Conservation (phyloP, 2,329 filamentous ascomycete genomes). For the Orbilia quercus region DNA sequence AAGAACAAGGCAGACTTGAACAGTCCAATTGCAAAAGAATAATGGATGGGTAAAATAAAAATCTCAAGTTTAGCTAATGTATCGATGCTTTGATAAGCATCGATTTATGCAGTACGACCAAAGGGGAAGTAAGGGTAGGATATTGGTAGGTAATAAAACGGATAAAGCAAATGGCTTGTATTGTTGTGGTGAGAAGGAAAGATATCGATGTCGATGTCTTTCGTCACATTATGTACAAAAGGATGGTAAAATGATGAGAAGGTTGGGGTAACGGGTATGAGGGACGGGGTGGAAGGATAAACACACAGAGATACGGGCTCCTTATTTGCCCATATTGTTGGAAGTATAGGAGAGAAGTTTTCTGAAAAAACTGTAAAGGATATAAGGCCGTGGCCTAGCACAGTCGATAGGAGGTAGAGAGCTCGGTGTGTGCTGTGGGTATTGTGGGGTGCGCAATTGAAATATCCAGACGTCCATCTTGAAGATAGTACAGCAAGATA, state of each 20-base stretch:
- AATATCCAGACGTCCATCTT: not conserved
- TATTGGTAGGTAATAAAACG: no score
- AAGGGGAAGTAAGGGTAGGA: not conserved
- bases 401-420: not conserved
- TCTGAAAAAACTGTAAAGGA: not conserved
- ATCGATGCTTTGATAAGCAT: not conserved
- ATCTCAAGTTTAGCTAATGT: not conserved
- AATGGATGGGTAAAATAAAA: not conserved
- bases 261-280: not conserved
- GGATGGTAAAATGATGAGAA: not conserved
- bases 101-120: slow-evolving; percentile 3
- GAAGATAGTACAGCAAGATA: not conserved
- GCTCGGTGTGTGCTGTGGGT: not conserved
- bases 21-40: no score
- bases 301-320: slow-evolving; percentile 30
- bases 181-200: slow-evolving; percentile 19
- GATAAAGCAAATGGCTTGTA: not conserved
- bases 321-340: slow-evolving; percentile 14
- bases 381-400: slow-evolving; percentile 1
- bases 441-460: not conserved
- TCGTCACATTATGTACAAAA: slow-evolving; percentile 35
- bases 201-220: slow-evolving; percentile 13
- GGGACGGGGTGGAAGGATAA: slow-evolving; percentile 9
- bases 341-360: not conserved
- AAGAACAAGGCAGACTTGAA: no score